Evolutionary conservation across 495 filamentous ascomycete species (phyloP), one percentile per base, ranked within the genome.

Genomic region (Podospora sp.): DNA sequence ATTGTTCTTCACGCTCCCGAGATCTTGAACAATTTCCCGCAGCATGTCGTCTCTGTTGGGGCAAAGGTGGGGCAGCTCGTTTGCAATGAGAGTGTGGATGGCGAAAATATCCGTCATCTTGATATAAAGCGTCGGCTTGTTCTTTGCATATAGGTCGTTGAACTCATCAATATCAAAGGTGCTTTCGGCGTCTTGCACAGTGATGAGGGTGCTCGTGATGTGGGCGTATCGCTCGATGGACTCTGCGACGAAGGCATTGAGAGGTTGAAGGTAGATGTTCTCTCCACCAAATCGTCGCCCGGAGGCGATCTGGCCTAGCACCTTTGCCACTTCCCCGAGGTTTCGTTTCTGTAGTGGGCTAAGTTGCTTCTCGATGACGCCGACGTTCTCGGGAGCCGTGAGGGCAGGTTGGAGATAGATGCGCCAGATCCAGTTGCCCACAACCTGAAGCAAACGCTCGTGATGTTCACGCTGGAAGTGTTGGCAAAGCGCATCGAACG

Each of bases 81-180:
- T 84, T 29, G 91, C 88, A 53, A 98, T 85, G 40, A 98, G 86
- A 59, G 90, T 91, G 72, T 99, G 95, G 64, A 99, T 93, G 22
- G 96, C 91, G 77, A 98, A 98, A 66, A 99, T 92, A 76, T 99
- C 95, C 18, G 91, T 86, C 89, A 98, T 93, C 78, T 99, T 99
- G 78, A 99, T 96, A 81, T 97, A 99, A 21, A 99, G 82, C 2
- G 94, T 98, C 2, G 95, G 95, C 73, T 97, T 96, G 60, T 92
- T 94, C 72, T 94, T 92, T 57, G 94, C 90, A 72, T 97, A 98
- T 26, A 98, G 86, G 73, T 99, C 95, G 70, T 97, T 97, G 84
- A 94, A 98, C 69, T 97, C 94, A 74, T 98, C 95, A 74, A 98
- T 97, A 75, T 97, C 96, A 75, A 97, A 99, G 22, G 94, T 93